A percentile compares a stretch with the other conserved stretches of the same genome.
Conservation (phyloP, 441 rosid species). For the Corymbia calophylla region DNA sequence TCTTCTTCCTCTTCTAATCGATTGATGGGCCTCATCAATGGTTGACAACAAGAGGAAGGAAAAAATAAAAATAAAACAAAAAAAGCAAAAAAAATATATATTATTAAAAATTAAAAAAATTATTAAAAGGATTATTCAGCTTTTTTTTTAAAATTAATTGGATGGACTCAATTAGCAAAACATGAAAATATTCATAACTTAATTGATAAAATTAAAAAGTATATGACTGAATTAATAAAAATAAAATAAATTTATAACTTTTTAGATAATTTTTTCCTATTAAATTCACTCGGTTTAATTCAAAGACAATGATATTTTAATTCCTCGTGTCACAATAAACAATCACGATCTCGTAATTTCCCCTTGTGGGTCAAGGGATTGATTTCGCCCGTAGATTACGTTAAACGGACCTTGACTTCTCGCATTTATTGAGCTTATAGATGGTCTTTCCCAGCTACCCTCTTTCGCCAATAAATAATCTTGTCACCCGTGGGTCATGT, state of each 20-base stretch:
- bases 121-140: no score
- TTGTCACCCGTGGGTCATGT: not conserved
- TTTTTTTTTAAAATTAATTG: accelerated
- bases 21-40: not conserved
- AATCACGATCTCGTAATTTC: not conserved
- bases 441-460: not conserved
- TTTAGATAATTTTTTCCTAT: accelerated
- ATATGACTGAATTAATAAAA: no score
- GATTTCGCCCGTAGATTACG: not conserved
- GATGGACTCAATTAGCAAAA: no score
- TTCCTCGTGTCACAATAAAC: not conserved
- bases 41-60: not conserved
- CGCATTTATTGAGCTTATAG: not conserved
- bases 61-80: no score
- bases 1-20: not conserved
- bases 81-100: no score
- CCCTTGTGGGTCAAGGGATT: not conserved
- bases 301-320: not conserved
- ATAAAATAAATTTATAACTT: accelerated
- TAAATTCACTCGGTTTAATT: not conserved
- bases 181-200: no score
- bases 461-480: not conserved
- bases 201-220: not conserved
- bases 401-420: not conserved
- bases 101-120: no score